Conservation (phyloP, 2,329 filamentous ascomycete species). For the Fusarium nematophilum region DNA sequence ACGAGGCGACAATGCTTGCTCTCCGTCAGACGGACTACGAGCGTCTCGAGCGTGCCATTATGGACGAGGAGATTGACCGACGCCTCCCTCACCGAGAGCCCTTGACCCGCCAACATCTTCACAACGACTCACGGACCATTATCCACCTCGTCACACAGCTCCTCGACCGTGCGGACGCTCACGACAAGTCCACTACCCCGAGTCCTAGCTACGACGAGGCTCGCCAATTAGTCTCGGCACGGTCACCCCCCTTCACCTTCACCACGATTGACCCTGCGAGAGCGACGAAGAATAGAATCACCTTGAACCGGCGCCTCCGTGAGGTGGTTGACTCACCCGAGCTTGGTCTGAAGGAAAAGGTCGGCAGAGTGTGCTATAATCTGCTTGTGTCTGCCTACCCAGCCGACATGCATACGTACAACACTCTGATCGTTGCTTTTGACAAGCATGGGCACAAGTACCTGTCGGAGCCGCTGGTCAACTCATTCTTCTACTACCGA, state of each 20-base stretch:
- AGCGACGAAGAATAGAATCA: conserved; percentile 40
- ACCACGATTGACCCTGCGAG: conserved; percentile 42
- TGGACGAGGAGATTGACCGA: conserved; percentile 43
- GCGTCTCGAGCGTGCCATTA: conserved; percentile 44
- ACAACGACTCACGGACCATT: conserved; percentile 42
- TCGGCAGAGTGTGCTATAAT: conserved; percentile 69
- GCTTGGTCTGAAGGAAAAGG: conserved; percentile 47
- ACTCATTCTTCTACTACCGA: conserved; percentile 60
- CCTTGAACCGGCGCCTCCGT: conserved; percentile 47
- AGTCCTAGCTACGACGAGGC: conserved; percentile 48
- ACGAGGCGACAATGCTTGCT: conserved; percentile 33
- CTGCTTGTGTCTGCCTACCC: conserved; percentile 70
- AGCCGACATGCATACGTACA: conserved; percentile 77
- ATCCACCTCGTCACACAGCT: conserved; percentile 46
- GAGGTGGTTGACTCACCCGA: conserved; percentile 40
- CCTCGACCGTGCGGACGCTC: conserved; percentile 42
- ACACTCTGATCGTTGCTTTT: conserved; percentile 76
- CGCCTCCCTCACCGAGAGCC: conserved; percentile 36
- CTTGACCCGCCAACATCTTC: conserved; percentile 42
- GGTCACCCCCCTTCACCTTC: conserved; percentile 40
- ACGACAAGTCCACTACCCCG: conserved; percentile 33
- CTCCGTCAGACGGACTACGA: conserved; percentile 45
- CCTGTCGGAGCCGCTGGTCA: conserved; percentile 64
- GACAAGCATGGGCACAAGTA: conserved; percentile 60
- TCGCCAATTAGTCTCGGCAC: conserved; percentile 33